Evolutionary conservation across 768 basidiomycete genomes (phyloP).

Genomic region (Kwoniella botswanensis): DNA sequence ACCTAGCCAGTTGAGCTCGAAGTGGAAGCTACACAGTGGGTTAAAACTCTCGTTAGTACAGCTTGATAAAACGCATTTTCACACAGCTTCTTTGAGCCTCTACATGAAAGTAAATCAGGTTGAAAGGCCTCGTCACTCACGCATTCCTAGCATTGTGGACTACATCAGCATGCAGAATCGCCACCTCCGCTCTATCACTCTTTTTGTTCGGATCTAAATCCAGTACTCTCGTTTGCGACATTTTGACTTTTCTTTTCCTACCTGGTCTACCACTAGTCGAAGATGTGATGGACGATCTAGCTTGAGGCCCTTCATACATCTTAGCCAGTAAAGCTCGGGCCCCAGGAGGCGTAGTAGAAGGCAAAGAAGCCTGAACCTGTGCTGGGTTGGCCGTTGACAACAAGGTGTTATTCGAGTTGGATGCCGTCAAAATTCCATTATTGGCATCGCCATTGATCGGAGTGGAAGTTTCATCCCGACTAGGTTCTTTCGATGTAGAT

Average conservation of each 20-base stretch:
- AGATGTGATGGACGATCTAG: slow-evolving; percentile 1
- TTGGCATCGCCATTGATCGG: slow-evolving; percentile 2
- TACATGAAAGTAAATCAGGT: no score
- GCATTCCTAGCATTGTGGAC: slow-evolving; percentile 93
- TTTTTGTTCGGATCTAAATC: slow-evolving; percentile 68
- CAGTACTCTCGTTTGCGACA: slow-evolving; percentile 89
- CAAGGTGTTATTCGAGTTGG: slow-evolving; percentile 2
- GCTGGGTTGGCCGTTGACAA: background rate
- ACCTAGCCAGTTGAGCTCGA: slow-evolving; percentile 96
- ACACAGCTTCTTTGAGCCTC: no score
- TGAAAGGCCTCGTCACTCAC: slow-evolving; percentile 32
- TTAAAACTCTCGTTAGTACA: background rate
- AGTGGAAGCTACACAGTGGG: slow-evolving; percentile 69
- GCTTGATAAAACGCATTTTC: no score
- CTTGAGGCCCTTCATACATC: slow-evolving; percentile 26
- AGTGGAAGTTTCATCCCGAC: slow-evolving; percentile 1
- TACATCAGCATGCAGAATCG: slow-evolving; percentile 88
- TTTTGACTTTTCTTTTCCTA: slow-evolving; percentile 52
- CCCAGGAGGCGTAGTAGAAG: slow-evolving; percentile 13
- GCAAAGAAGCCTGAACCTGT: background rate
- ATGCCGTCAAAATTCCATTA: slow-evolving; percentile 4
- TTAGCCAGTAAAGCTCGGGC: slow-evolving; percentile 22
- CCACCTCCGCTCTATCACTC: slow-evolving; percentile 85
- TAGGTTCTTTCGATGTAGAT: slow-evolving; percentile 5
- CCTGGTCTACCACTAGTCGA: slow-evolving; percentile 8